phyloP scores from a whole-genome alignment of 352 stramenopile species.

The Pythium sukuiense region DNA sequence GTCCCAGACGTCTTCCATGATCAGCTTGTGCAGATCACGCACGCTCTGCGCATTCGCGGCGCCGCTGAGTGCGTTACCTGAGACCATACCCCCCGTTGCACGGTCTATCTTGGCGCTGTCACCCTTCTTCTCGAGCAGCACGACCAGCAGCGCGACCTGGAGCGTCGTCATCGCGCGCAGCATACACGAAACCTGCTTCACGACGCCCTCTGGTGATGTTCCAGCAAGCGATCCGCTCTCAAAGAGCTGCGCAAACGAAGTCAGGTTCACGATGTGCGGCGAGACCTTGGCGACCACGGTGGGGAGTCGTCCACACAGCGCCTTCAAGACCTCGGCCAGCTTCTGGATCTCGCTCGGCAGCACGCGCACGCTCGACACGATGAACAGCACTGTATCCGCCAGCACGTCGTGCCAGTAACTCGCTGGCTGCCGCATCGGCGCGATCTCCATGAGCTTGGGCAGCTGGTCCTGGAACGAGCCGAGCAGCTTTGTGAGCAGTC shows the following conservation, averaged over 20 bases:
- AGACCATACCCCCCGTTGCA: conserved; percentile 50
- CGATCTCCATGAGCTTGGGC: conserved; percentile 53
- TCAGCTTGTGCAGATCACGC: conserved; percentile 56
- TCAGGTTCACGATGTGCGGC: conserved; percentile 81
- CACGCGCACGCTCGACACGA: conserved; percentile 53
- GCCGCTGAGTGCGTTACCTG: conserved; percentile 38
- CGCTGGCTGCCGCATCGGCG: conserved; percentile 58
- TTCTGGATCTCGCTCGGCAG: conserved; percentile 55
- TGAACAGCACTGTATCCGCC: conserved; percentile 65
- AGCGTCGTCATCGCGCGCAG: conserved; percentile 72
- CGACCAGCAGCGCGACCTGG: conserved; percentile 63
- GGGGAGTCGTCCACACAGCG: conserved; percentile 59
- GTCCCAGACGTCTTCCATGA: conserved; percentile 70
- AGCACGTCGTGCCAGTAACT: conserved; percentile 80
- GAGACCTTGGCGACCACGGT: conserved; percentile 67
- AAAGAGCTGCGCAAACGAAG: conserved; percentile 72
- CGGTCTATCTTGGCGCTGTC: conserved; percentile 52
- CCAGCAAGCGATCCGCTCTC: conserved; percentile 61
- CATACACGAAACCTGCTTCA: conserved; percentile 78
- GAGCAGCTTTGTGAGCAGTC: conserved; percentile 54
- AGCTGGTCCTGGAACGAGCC: conserved; percentile 49
- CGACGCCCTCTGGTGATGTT: conserved; percentile 58
- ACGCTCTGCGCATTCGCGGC: conserved; percentile 54
- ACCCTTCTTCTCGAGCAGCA: conserved; percentile 57
- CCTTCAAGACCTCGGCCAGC: conserved; percentile 51